Conservation (phyloP, 345 rosid species). For the Euphorbia pulcherrima region DNA sequence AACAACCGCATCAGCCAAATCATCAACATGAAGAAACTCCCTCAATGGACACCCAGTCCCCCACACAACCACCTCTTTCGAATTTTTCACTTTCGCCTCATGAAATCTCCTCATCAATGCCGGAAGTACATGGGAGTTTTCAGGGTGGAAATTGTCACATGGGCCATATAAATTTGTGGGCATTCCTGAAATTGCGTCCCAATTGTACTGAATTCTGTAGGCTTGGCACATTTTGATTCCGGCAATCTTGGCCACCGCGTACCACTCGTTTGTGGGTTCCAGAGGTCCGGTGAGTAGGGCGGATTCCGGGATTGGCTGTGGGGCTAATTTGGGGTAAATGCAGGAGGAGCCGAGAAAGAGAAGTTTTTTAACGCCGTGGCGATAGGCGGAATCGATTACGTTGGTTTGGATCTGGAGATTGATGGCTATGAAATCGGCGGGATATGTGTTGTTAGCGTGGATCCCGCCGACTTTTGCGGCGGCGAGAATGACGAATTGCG, state of each 20-base stretch:
- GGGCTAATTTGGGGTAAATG: slow-evolving; percentile 88
- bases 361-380: slow-evolving; percentile 61
- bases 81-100: slow-evolving; percentile 65
- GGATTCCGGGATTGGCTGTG: slow-evolving; percentile 80
- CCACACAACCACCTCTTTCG: slow-evolving; percentile 91
- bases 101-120: slow-evolving; percentile 89
- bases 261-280: slow-evolving; percentile 97
- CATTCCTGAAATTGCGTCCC: slow-evolving; percentile 89
- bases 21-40: slow-evolving; percentile 95
- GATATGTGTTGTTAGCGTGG: slow-evolving; percentile 92
- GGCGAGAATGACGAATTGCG: slow-evolving; percentile 65
- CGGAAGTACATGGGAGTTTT: slow-evolving; percentile 90
- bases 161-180: slow-evolving; percentile 94
- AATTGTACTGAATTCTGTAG: slow-evolving; percentile 63
- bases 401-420: slow-evolving; percentile 96
- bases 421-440: slow-evolving; percentile 86
- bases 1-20: slow-evolving; percentile 82
- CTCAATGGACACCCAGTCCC: slow-evolving; percentile 89
- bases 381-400: slow-evolving; percentile 72
- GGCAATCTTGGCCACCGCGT: slow-evolving; percentile 81
- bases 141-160: slow-evolving; percentile 80
- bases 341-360: slow-evolving; percentile 93
- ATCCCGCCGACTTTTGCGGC: slow-evolving; percentile 98
- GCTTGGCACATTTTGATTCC: slow-evolving; percentile 98
- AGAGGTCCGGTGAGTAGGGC: slow-evolving; percentile 77